Percentiles rank a stretch among this genome's conserved stretches.
Conservation (phyloP, 2,329 filamentous ascomycete genomes). For the Domatiomyces globalis region DNA sequence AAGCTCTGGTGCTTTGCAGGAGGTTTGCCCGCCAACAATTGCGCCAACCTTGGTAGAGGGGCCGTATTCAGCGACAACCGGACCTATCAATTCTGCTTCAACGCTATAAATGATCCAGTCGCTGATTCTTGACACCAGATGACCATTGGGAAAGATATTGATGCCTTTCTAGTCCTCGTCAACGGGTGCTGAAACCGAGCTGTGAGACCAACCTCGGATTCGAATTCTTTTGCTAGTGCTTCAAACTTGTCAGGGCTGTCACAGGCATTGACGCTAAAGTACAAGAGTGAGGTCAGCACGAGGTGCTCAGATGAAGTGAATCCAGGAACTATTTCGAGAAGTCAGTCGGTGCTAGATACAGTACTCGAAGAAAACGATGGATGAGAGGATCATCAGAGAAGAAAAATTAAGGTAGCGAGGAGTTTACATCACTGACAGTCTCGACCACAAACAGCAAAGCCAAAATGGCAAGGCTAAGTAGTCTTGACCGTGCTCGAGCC, state of each 20-base stretch:
- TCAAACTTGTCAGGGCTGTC: conserved; percentile 84
- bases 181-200: conserved; percentile 27
- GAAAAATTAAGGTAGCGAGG: conserved; percentile 92
- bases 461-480: conserved; percentile 60
- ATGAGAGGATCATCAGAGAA: conserved; percentile 55
- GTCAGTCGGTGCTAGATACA: not conserved
- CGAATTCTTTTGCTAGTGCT: conserved; percentile 64
- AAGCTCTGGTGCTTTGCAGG: conserved; percentile 95
- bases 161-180: conserved; percentile 54
- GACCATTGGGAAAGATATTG: conserved; percentile 83
- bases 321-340: not conserved
- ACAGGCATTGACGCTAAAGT: conserved; percentile 75
- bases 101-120: conserved; percentile 99
- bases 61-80: conserved; percentile 74
- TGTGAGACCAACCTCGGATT: conserved; percentile 59
- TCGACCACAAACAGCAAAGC: conserved; percentile 42
- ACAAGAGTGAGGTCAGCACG: not conserved
- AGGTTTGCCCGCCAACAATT: conserved; percentile 94
- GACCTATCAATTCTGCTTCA: conserved; percentile 79
- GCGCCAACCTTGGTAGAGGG: conserved; percentile 89
- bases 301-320: not conserved
- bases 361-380: not conserved
- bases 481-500: conserved; percentile 86
- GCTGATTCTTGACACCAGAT: conserved; percentile 87
- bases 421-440: conserved; percentile 94